These are phyloP conservation scores for Plasmodium berghei DNA, from an alignment of 169 alveolate species.

Conservation along the genomic window DNA sequence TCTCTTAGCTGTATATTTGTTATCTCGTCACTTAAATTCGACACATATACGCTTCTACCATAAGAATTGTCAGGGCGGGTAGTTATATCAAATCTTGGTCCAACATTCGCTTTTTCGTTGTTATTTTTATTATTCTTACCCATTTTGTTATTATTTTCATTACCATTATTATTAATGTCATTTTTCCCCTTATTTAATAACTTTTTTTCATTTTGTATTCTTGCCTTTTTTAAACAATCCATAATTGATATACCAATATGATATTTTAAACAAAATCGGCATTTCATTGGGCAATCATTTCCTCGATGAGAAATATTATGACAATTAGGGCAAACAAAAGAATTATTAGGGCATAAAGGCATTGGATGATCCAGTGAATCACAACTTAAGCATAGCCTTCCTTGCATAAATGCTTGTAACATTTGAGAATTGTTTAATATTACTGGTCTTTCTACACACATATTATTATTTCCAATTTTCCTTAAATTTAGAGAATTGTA, in stretches of 20 bases:
- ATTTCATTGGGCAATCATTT: conserved; percentile 76
- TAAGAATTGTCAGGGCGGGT: conserved; percentile 75
- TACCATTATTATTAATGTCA: conserved; percentile 34
- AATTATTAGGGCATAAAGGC: conserved; percentile 83
- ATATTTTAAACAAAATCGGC: conserved; percentile 65
- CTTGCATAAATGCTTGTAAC: conserved; percentile 78
- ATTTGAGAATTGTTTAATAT: conserved; percentile 71
- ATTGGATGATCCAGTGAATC: conserved; percentile 83
- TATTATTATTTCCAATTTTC: conserved; percentile 22
- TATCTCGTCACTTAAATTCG: conserved; percentile 69
- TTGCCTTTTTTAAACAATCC: conserved; percentile 75
- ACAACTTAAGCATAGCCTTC: conserved; percentile 84
- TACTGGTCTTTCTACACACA: conserved; percentile 69
- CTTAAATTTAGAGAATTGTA: background rate
- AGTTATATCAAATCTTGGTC: conserved; percentile 73
- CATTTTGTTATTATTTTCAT: conserved; percentile 21
- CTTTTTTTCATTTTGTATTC: conserved; percentile 68
- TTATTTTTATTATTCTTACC: conserved; percentile 22
- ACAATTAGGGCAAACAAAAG: conserved; percentile 85
- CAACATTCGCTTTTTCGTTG: conserved; percentile 37
- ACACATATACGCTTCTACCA: conserved; percentile 76
- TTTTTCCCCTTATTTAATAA: conserved; percentile 30
- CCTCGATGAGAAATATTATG: conserved; percentile 84
- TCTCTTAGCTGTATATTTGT: conserved; percentile 63
- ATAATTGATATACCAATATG: conserved; percentile 65